Percentiles rank a stretch among this genome's conserved stretches.
Evolutionary conservation across 345 rosid species (phyloP).

Genomic region (Crucihimalaya himalaica): DNA sequence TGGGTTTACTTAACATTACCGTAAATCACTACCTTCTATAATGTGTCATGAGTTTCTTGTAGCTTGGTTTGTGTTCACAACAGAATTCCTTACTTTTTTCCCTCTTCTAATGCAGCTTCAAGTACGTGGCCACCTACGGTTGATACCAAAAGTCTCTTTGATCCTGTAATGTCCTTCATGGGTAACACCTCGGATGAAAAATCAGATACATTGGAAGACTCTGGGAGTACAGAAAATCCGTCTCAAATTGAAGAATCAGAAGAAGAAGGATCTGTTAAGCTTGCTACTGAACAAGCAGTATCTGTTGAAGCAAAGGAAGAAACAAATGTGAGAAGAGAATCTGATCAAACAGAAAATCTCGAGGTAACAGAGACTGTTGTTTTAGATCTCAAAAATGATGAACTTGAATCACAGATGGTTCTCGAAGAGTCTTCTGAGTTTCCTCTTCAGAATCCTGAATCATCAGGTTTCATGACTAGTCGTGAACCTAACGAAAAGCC

Average conservation of each 20-base stretch:
- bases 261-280: constrained; percentile 37
- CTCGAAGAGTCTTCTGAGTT: constrained; percentile 47
- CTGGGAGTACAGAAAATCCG: constrained; percentile 43
- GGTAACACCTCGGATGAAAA: constrained; percentile 67
- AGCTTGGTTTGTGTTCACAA: constrained; percentile 13
- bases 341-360: constrained; percentile 37
- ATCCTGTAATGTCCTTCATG: constrained; percentile 77
- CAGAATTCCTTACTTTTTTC: neutral
- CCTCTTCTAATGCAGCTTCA: constrained; percentile 45
- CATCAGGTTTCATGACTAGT: constrained; percentile 41
- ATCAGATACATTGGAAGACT: constrained; percentile 40
- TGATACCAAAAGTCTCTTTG: constrained; percentile 52
- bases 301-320: constrained; percentile 48
- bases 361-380: constrained; percentile 43
- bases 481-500: constrained; percentile 44
- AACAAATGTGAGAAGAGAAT: constrained; percentile 35
- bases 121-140: constrained; percentile 65
- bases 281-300: constrained; percentile 26
- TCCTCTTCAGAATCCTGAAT: constrained; percentile 39
- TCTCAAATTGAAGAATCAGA: constrained; percentile 46
- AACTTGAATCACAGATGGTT: constrained; percentile 44
- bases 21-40: neutral
- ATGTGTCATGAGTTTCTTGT: constrained; percentile 1
- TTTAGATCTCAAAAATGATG: constrained; percentile 45
- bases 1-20: neutral